Evolutionary conservation across 192 early-diverging fungal species (phyloP), one percentile per base, ranked within the genome.

Genomic region (Coemansia umbellata): DNA sequence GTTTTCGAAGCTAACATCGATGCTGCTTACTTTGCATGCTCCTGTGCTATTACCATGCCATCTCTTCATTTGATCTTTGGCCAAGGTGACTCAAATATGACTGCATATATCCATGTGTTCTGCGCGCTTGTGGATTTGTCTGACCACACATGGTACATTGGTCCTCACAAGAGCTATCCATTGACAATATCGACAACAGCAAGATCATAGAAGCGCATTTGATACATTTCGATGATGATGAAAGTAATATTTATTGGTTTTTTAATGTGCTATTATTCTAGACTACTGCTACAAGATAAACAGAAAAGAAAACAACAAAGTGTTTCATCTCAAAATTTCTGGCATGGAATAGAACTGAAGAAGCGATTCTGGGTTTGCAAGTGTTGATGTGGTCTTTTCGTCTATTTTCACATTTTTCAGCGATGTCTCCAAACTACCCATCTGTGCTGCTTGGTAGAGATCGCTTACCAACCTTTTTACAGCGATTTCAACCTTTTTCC

Each of bases 401-500:
- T 92, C 93, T 4, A 85, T 82, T 21, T 49, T 78, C 49, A 78
- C 75, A 4, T 43, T 68, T 21, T 31, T 36, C 30, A 63, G 88
- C 63, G 81, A 68, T 15, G 21, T 45, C 80, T 95, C 73, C 55
- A 81, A 68, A 17, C 63, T 58, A 14, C 7, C 17, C 42, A 48
- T 63, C 26, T 79, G 69, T n/a, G 64, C 50, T 22, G 43, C 62
- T 5, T 54, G 65, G 31, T 76, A 74, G 41, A 74, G 65, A 4
- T 78, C 75, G 54, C 75, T 78, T 4, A 79, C 59, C 15, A 79
- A 64, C 60, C 79, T 68, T 54, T 97, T 98, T 42, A 98, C 93
- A 1, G 93, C 94, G 27, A 98, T 85, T 67, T 98, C 96, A 9
- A 97, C 93, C 73, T 97, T 97, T 60, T 98, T 98, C 32, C 96